Evolutionary conservation across 1,284 basidiomycete genomes (phyloP).

Genomic region (Trametes versicolor): DNA sequence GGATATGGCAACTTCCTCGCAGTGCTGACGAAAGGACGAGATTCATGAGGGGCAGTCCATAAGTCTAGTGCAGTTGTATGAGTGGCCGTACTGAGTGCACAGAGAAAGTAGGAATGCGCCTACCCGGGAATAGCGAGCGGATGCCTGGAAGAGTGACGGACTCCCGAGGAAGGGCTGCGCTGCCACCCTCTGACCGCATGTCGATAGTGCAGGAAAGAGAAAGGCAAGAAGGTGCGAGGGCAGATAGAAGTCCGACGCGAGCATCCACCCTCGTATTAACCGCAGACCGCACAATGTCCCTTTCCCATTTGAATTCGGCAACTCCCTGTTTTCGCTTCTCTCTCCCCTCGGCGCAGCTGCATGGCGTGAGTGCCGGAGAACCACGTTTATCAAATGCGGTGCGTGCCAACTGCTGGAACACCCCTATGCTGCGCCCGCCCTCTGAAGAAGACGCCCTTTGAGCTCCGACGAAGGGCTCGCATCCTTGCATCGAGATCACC

Average conservation of each 20-base stretch:
- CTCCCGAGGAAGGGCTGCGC: no score
- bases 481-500: not conserved
- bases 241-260: not conserved
- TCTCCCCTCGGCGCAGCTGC: not conserved
- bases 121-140: constrained; percentile 35
- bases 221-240: not conserved
- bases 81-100: not conserved
- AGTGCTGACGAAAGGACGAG: not conserved
- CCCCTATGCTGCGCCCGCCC: not conserved
- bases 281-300: not conserved
- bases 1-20: not conserved
- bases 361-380: not conserved
- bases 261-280: not conserved
- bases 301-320: constrained; percentile 8
- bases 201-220: not conserved
- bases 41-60: not conserved
- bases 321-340: not conserved
- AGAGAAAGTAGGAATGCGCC: not conserved
- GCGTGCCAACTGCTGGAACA: not conserved
- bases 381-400: not conserved
- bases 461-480: not conserved
- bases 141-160: constrained; percentile 33
- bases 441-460: not conserved
- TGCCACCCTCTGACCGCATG: not conserved
- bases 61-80: not conserved